Evolutionary conservation across 2,329 filamentous ascomycete genomes (phyloP).

Genomic region (Exophiala dermatitidis): DNA sequence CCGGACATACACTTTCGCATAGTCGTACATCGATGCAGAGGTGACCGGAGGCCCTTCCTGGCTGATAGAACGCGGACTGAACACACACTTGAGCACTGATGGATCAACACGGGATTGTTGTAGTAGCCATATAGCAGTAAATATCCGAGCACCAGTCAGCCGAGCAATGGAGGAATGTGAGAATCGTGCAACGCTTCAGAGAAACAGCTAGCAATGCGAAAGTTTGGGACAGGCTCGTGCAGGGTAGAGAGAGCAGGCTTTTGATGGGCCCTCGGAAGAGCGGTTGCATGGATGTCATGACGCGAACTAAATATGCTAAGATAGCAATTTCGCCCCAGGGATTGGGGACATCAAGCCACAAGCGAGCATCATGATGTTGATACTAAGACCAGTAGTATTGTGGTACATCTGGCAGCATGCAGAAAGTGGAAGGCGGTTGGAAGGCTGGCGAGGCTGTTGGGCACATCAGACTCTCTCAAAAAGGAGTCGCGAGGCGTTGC

Average conservation of each 20-base stretch:
- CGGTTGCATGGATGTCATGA: neutral
- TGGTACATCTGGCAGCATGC: no score
- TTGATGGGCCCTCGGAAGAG: neutral
- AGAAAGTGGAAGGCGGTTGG: no score
- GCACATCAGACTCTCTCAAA: neutral
- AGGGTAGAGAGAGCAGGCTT: neutral
- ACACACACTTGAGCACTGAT: neutral
- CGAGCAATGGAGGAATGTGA: neutral
- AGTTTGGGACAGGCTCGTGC: neutral
- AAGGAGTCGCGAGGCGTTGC: neutral
- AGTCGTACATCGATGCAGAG: constrained; percentile 37
- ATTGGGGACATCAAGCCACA: neutral
- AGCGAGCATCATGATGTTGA: neutral
- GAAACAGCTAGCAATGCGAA: neutral
- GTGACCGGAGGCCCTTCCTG: neutral
- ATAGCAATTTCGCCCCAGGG: neutral
- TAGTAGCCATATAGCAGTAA: neutral
- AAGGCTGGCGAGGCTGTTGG: neutral
- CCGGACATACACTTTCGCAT: constrained; percentile 54
- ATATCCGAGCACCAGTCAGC: neutral
- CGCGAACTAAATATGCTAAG: neutral
- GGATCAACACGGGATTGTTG: neutral
- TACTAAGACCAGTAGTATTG: neutral
- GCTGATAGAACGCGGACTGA: neutral
- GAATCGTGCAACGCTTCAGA: neutral